These are phyloP conservation scores for Pelargonium citronellum DNA, from an alignment of 441 rosid species.

Conservation along the genomic window DNA sequence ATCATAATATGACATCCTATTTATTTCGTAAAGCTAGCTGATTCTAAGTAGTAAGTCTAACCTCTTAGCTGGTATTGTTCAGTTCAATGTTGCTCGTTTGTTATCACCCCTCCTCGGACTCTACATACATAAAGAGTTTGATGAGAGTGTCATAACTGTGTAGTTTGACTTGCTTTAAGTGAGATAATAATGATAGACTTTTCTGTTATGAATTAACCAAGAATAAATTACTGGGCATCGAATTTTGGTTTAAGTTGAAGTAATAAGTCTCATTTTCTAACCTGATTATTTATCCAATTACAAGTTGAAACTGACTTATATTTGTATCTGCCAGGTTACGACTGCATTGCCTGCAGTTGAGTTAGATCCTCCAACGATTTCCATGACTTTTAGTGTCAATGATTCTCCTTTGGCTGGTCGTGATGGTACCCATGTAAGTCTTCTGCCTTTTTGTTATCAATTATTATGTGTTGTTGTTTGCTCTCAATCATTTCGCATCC, in stretches of 20 bases:
- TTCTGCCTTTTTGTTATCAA: slow-evolving; percentile 17
- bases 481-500: neutral
- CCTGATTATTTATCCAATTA: neutral
- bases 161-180: neutral
- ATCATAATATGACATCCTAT: no score
- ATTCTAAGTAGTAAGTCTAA: neutral
- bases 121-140: neutral
- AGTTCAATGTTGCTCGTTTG: neutral
- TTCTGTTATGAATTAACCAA: neutral
- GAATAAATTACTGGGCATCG: no score
- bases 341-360: slow-evolving; percentile 70
- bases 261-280: neutral
- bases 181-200: neutral
- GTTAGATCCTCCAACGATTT: slow-evolving; percentile 95
- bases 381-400: slow-evolving; percentile 95
- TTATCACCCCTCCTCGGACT: neutral
- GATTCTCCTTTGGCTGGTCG: slow-evolving; percentile 97
- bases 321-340: slow-evolving; percentile 47
- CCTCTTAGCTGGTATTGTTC: neutral
- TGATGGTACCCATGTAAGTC: slow-evolving; percentile 81
- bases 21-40: no score
- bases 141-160: neutral
- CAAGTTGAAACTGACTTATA: slow-evolving; percentile 9
- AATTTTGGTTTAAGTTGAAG: neutral
- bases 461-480: neutral